Evolutionary conservation across 345 rosid species (phyloP), one percentile per base, ranked within the genome.

Genomic region (Hibiscus syriacus): DNA sequence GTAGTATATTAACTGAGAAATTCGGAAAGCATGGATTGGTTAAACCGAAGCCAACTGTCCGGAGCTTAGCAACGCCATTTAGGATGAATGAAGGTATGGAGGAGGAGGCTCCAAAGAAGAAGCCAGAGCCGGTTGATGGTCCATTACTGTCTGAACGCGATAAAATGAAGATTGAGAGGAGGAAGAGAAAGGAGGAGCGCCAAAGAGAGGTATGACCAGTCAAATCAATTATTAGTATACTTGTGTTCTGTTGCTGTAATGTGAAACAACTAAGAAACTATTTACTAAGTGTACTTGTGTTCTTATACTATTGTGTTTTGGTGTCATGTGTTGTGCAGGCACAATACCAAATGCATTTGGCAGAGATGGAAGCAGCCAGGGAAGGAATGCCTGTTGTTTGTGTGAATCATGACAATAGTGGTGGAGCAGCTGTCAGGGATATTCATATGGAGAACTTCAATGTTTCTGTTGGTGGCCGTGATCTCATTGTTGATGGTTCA

Each of bases 11-110:
- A 23, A 78, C 83, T 63, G 99, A 91, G 67, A 91, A 77, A 76
- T 89, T 94, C 50, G 99, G 99, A 19, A 94, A 87, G 77, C 96
- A 94, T 82, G 98, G 98, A 2, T 70, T 91, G 75, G 92, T 88
- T 30, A 89, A 87, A 74, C 80, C 79, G 26, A 80, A 81, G 67
- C 96, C 88, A 16, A 68, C 95, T 1, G 90, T 94, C 0, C 80
- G 98, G 82, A 94, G 97, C 73, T 92, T 94, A 0, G 86, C 91
- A 0, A 78, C 87, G 29, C 99, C 99, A 6, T 78, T 94, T 19
- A 79, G 99, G 73, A 94, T 94, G 99, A 81, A 94, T 59, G 99
- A 91, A n/a, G 99, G 99, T 46, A 86, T 94, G 98, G 99, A 94
- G n/a, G 99, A 91, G 76, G 96, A 83, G 69, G 92, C 71, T 43